A percentile compares a stretch with the other conserved stretches of the same genome.
Evolutionary conservation across 148 eudicot genomes (phyloP).

Genomic region (Simmondsia chinensis): DNA sequence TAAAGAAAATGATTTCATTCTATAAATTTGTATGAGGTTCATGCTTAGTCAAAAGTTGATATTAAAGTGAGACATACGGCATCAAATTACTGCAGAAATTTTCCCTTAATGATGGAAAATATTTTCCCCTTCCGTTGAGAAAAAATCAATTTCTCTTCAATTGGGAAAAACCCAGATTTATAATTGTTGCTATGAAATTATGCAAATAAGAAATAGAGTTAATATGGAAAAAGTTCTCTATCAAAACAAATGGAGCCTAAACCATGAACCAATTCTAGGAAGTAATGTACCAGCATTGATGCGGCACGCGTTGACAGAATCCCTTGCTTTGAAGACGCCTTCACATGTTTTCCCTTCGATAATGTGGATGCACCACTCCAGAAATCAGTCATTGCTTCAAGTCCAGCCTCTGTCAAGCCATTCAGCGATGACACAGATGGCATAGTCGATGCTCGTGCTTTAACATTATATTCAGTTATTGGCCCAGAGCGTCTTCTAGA

Average conservation of each 20-base stretch:
- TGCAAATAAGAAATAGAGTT: too few relatives aligned
- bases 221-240: too few relatives aligned
- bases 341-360: constrained; percentile 24
- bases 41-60: too few relatives aligned
- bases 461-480: constrained; percentile 15
- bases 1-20: too few relatives aligned
- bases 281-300: constrained; percentile 81
- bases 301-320: constrained; percentile 80
- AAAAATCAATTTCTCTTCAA: too few relatives aligned
- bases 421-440: constrained; percentile 22
- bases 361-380: constrained; percentile 28
- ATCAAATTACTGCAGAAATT: too few relatives aligned
- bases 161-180: too few relatives aligned
- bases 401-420: constrained; percentile 22
- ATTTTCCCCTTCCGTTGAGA: too few relatives aligned
- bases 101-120: too few relatives aligned
- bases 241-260: not conserved
- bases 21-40: too few relatives aligned
- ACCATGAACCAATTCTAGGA: constrained; percentile 5
- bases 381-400: constrained; percentile 26
- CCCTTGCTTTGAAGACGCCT: constrained; percentile 50
- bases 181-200: too few relatives aligned
- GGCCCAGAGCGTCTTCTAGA: constrained; percentile 17
- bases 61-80: too few relatives aligned
- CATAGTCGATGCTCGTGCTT: constrained; percentile 15